phyloP scores from a whole-genome alignment of 148 eudicot species.

The Simmondsia chinensis region DNA sequence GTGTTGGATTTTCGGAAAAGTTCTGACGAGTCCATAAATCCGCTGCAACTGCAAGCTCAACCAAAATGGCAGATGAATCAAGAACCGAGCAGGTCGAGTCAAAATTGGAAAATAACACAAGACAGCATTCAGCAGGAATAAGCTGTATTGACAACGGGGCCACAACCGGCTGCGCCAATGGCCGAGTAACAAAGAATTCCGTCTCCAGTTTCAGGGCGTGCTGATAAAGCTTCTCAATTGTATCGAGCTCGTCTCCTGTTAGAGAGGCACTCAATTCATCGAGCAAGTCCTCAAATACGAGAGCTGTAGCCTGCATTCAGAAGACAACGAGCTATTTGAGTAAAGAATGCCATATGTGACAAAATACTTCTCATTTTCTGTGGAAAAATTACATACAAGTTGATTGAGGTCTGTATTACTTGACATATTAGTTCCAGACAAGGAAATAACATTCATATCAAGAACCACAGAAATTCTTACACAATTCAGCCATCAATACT shows the following conservation, averaged over 20 bases:
- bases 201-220: conserved; percentile 87
- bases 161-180: conserved; percentile 53
- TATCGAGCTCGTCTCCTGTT: conserved; percentile 83
- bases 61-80: conserved; percentile 91
- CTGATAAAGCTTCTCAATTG: conserved; percentile 82
- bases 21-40: conserved; percentile 62
- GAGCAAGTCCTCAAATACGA: conserved; percentile 71
- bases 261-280: conserved; percentile 81
- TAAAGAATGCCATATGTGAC: too few species aligned
- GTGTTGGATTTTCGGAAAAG: conserved; percentile 43
- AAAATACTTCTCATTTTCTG: too few species aligned
- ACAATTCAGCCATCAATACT: too few species aligned
- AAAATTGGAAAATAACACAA: conserved; percentile 74
- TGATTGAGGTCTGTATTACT: too few species aligned
- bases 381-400: too few species aligned
- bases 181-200: conserved; percentile 75
- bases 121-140: conserved; percentile 27
- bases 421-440: neutral
- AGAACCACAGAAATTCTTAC: too few species aligned
- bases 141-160: conserved; percentile 57
- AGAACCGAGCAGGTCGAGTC: conserved; percentile 93
- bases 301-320: conserved; percentile 49
- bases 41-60: conserved; percentile 76
- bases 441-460: too few species aligned
- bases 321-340: conserved; percentile 7